A percentile compares a stretch with the other conserved stretches of the same genome.
Conservation (phyloP, 805 yeast genomes). For the Wickerhamiella galacta region DNA sequence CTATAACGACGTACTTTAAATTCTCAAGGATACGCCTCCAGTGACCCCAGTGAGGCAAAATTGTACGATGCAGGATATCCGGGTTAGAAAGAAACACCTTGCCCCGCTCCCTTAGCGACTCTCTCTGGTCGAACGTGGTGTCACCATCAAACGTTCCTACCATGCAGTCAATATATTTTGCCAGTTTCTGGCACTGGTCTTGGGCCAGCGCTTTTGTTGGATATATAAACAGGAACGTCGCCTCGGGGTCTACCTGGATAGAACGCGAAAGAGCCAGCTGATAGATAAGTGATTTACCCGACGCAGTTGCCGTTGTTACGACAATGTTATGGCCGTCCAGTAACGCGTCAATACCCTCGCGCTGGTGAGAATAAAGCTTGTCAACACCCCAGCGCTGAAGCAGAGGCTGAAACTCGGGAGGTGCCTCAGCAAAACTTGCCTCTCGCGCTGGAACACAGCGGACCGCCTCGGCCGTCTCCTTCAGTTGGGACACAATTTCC, state of each 20-base stretch:
- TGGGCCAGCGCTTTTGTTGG: slow-evolving; percentile 98
- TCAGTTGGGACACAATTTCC: slow-evolving; percentile 2
- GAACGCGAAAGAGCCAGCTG: slow-evolving; percentile 58
- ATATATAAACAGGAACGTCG: slow-evolving; percentile 70
- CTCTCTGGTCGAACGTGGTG: slow-evolving; percentile 45
- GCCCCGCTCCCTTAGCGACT: slow-evolving; percentile 40
- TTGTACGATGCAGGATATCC: slow-evolving; percentile 74
- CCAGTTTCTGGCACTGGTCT: slow-evolving; percentile 76
- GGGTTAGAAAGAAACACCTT: slow-evolving; percentile 87
- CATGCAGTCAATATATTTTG: slow-evolving; percentile 33
- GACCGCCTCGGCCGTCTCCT: slow-evolving; percentile 40
- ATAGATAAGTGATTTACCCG: slow-evolving; percentile 87
- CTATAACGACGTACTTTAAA: slow-evolving; percentile 60
- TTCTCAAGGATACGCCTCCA: slow-evolving; percentile 58
- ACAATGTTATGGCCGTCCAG: slow-evolving; percentile 49
- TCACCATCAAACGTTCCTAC: slow-evolving; percentile 92
- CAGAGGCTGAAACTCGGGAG: slow-evolving; percentile 25
- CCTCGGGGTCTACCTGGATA: slow-evolving; percentile 27
- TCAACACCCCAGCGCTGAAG: slow-evolving; percentile 34
- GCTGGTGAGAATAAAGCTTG: slow-evolving; percentile 64
- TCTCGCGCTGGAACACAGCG: slow-evolving; percentile 32
- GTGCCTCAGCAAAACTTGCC: slow-evolving; percentile 8
- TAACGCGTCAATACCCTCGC: slow-evolving; percentile 46
- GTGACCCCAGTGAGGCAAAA: slow-evolving; percentile 56
- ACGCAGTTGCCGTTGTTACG: slow-evolving; percentile 86